A percentile compares a stretch with the other conserved stretches of the same genome.
Evolutionary conservation across 768 basidiomycete genomes (phyloP).

Genomic region (Rhodotorula diobovata): DNA sequence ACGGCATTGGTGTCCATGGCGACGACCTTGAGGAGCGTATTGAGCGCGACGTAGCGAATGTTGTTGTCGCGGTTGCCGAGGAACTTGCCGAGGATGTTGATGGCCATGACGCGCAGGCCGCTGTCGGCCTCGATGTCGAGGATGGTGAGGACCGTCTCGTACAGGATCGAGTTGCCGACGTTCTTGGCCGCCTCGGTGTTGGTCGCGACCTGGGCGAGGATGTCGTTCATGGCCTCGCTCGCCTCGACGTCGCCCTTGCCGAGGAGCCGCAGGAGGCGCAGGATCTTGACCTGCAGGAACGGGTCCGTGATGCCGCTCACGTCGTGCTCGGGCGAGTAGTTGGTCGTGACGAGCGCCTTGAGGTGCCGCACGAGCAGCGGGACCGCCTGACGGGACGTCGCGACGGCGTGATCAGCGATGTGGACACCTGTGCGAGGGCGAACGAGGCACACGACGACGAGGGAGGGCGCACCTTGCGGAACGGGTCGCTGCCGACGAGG

Average conservation of each 20-base stretch:
- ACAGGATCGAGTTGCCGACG: slow-evolving; percentile 94
- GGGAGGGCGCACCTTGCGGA: slow-evolving; percentile 66
- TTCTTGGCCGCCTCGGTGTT: slow-evolving; percentile 98
- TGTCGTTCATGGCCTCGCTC: slow-evolving; percentile 97
- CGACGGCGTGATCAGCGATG: too few species aligned
- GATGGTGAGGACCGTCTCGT: slow-evolving; percentile 93
- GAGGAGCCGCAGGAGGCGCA: slow-evolving; percentile 80
- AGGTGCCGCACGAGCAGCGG: slow-evolving; percentile 89
- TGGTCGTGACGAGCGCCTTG: slow-evolving; percentile 89
- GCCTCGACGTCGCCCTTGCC: slow-evolving; percentile 78
- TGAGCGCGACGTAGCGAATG: slow-evolving; percentile 94
- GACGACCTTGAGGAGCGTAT: slow-evolving; percentile 97
- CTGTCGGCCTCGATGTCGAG: slow-evolving; percentile 96
- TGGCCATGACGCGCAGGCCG: slow-evolving; percentile 95
- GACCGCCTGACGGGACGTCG: too few species aligned
- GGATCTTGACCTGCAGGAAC: slow-evolving; percentile 84
- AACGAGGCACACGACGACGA: too few species aligned
- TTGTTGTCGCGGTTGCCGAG: slow-evolving; percentile 97
- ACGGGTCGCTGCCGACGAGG: slow-evolving; percentile 71
- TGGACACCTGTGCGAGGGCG: too few species aligned
- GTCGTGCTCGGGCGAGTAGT: slow-evolving; percentile 97
- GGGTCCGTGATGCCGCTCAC: slow-evolving; percentile 99
- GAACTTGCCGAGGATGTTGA: slow-evolving; percentile 98
- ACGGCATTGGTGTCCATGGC: slow-evolving; percentile 97
- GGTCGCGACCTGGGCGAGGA: slow-evolving; percentile 97